A percentile compares a stretch with the other conserved stretches of the same genome.
These are phyloP conservation scores for Talaromyces amestolkiae DNA, from an alignment of 2,329 filamentous ascomycete species.

Conservation along the genomic window DNA sequence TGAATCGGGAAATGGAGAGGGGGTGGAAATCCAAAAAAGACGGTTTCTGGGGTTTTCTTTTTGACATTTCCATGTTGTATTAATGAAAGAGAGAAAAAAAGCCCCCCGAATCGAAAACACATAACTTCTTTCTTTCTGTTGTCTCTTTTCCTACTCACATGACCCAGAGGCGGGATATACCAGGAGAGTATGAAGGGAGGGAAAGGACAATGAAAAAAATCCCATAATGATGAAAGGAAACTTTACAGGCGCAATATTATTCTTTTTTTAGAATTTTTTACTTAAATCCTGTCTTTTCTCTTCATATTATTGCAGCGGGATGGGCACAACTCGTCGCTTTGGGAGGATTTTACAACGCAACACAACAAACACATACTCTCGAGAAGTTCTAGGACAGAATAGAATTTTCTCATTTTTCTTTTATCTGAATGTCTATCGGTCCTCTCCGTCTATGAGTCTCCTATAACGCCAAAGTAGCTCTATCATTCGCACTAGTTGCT, in stretches of 20 bases:
- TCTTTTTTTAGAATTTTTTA: conserved; percentile 15
- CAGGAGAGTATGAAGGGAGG: neutral
- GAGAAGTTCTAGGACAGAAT: conserved; percentile 12
- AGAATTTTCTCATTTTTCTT: conserved; percentile 5
- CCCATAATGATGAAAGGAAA: conserved; percentile 18
- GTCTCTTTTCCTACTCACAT: conserved; percentile 6
- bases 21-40: conserved; percentile 20
- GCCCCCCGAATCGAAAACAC: conserved; percentile 9
- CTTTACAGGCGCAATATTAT: conserved; percentile 16
- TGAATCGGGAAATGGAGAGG: conserved; percentile 19
- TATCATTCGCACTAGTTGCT: too few relatives aligned
- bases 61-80: conserved; percentile 24
- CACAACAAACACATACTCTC: neutral
- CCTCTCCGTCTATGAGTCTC: neutral
- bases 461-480: too few relatives aligned
- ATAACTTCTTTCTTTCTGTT: conserved; percentile 8
- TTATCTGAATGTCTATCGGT: neutral
- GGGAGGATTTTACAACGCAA: neutral
- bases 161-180: neutral
- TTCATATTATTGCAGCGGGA: conserved; percentile 6
- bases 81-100: conserved; percentile 10
- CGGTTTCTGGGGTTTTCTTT: conserved; percentile 23
- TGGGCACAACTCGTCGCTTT: neutral
- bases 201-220: conserved; percentile 4
- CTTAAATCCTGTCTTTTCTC: conserved; percentile 6